Evolutionary conservation across 345 rosid species (phyloP).

Genomic region (Acer negundo): DNA sequence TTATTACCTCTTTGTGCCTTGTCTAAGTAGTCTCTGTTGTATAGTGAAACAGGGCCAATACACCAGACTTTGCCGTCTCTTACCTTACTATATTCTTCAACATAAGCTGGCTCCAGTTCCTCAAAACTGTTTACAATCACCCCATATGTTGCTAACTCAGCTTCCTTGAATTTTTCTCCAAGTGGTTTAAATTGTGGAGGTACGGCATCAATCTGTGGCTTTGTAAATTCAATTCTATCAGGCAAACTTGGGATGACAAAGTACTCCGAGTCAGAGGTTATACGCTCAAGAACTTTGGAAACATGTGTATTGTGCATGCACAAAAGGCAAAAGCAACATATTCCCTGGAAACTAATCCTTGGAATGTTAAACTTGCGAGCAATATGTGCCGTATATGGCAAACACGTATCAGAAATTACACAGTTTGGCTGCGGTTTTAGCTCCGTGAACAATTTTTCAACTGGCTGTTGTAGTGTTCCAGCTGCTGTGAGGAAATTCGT

Average conservation of each 20-base stretch:
- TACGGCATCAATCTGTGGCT: slow-evolving; percentile 22
- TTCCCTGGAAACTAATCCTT: slow-evolving; percentile 36
- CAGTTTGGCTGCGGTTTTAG: slow-evolving; percentile 31
- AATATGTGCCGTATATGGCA: slow-evolving; percentile 29
- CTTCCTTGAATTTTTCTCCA: slow-evolving; percentile 18
- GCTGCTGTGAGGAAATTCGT: not conserved
- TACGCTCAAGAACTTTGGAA: not conserved
- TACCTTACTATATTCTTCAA: slow-evolving; percentile 23
- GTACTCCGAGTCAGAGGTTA: slow-evolving; percentile 5
- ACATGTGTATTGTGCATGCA: slow-evolving; percentile 18
- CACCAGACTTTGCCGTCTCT: slow-evolving; percentile 23
- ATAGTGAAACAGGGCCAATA: slow-evolving; percentile 37
- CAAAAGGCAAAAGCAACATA: slow-evolving; percentile 35
- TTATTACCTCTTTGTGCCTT: slow-evolving; percentile 32
- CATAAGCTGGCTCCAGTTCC: slow-evolving; percentile 36
- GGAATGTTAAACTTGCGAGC: slow-evolving; percentile 35
- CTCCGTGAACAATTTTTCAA: slow-evolving; percentile 14
- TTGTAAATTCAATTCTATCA: slow-evolving; percentile 27
- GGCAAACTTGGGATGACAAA: slow-evolving; percentile 32
- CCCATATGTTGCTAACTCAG: slow-evolving; percentile 35
- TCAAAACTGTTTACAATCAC: slow-evolving; percentile 37
- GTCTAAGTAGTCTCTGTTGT: slow-evolving; percentile 21
- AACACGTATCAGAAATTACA: slow-evolving; percentile 38
- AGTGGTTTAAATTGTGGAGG: slow-evolving; percentile 18
- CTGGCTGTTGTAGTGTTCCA: slow-evolving; percentile 3